These are phyloP conservation scores for Venturia nashicola DNA, from an alignment of 2,329 filamentous ascomycete species.

Conservation along the genomic window DNA sequence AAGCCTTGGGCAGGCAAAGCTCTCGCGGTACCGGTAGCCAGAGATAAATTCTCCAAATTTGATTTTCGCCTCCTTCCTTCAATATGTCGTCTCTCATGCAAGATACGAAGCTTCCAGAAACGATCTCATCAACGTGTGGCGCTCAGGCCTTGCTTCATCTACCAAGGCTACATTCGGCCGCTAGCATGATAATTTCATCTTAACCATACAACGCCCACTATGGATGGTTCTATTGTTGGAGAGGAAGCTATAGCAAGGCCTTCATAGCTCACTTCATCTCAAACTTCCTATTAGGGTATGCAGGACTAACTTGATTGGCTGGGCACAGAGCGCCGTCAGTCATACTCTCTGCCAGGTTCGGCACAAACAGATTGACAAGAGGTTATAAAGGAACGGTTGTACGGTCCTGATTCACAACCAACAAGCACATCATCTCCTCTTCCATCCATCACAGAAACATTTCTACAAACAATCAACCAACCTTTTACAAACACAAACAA, in stretches of 20 bases:
- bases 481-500: neutral
- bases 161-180: neutral
- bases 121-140: neutral
- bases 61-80: neutral
- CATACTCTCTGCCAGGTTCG: neutral
- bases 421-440: constrained; percentile 3
- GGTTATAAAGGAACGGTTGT: neutral
- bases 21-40: neutral
- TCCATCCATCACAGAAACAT: neutral
- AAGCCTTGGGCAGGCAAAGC: neutral
- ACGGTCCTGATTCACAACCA: neutral
- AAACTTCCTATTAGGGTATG: neutral
- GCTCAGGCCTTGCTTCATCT: neutral
- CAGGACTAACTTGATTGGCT: neutral
- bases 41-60: neutral
- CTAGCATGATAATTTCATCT: constrained; percentile 1
- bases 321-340: neutral
- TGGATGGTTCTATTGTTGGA: constrained; percentile 2
- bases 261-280: constrained; percentile 1
- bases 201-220: neutral
- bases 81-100: neutral
- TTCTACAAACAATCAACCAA: neutral
- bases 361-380: neutral
- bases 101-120: neutral
- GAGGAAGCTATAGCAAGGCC: neutral